Evolutionary conservation across 768 basidiomycete genomes (phyloP).

Genomic region (Stropharia rugosoannulata): DNA sequence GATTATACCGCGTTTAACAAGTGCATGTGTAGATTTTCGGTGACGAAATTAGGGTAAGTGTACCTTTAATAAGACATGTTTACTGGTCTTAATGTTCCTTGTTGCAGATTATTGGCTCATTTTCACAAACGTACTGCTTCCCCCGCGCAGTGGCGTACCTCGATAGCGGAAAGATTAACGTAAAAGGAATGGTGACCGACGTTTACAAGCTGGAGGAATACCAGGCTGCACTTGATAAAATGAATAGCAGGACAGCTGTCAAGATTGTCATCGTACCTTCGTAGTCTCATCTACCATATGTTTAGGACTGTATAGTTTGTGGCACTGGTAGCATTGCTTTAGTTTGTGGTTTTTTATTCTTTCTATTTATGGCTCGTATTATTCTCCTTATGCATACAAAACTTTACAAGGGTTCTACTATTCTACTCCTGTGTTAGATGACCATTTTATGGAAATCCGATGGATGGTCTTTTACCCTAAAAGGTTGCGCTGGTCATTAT

Average conservation of each 20-base stretch:
- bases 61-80: not conserved
- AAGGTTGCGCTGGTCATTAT: no score
- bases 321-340: no score
- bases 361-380: no score
- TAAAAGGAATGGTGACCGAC: constrained; percentile 74
- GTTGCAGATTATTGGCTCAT: constrained; percentile 83
- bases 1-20: not conserved
- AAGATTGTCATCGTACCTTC: constrained; percentile 64
- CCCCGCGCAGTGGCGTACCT: constrained; percentile 88
- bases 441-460: no score
- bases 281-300: no score
- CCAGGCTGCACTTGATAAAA: constrained; percentile 70
- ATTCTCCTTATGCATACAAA: no score
- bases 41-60: constrained; percentile 43
- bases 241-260: constrained; percentile 60
- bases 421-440: no score
- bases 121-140: constrained; percentile 89
- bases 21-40: constrained; percentile 61
- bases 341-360: no score
- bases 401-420: no score
- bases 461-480: no score
- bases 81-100: constrained; percentile 15
- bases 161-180: constrained; percentile 79
- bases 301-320: no score
- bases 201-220: constrained; percentile 68